phyloP scores from a whole-genome alignment of 2,329 filamentous ascomycete genomes.

The Colletotrichum spinosum region DNA sequence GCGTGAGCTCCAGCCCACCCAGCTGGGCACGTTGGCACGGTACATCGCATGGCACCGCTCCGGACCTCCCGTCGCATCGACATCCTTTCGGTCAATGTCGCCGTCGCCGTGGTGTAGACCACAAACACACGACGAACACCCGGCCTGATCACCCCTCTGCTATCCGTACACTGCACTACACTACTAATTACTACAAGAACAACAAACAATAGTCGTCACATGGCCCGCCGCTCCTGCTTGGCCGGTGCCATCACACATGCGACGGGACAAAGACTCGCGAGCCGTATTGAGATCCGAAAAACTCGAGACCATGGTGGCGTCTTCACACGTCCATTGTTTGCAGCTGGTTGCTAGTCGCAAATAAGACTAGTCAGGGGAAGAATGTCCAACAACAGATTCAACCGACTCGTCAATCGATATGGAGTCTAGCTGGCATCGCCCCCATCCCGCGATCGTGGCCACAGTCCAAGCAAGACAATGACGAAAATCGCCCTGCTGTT shows the following conservation, averaged over 20 bases:
- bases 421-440: background rate
- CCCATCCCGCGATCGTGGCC: slow-evolving; percentile 21
- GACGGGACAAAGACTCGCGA: slow-evolving; percentile 16
- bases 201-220: background rate
- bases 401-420: slow-evolving; percentile 4
- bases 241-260: too few relatives aligned
- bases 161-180: slow-evolving; percentile 8
- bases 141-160: slow-evolving; percentile 30
- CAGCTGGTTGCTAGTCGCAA: slow-evolving; percentile 27
- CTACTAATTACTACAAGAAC: slow-evolving; percentile 10
- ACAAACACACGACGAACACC: slow-evolving; percentile 29
- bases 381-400: too few relatives aligned
- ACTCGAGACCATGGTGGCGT: slow-evolving; percentile 4
- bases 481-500: too few relatives aligned
- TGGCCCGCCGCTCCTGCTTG: too few relatives aligned
- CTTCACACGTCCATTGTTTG: slow-evolving; percentile 8
- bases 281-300: background rate
- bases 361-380: slow-evolving; percentile 20
- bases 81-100: slow-evolving; percentile 6
- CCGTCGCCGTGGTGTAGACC: background rate
- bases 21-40: too few relatives aligned
- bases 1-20: too few relatives aligned
- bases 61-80: slow-evolving; percentile 15
- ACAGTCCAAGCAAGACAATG: background rate
- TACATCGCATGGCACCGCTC: too few relatives aligned